Evolutionary conservation across 768 basidiomycete genomes (phyloP).

Genomic region (Tulasnella sp.): DNA sequence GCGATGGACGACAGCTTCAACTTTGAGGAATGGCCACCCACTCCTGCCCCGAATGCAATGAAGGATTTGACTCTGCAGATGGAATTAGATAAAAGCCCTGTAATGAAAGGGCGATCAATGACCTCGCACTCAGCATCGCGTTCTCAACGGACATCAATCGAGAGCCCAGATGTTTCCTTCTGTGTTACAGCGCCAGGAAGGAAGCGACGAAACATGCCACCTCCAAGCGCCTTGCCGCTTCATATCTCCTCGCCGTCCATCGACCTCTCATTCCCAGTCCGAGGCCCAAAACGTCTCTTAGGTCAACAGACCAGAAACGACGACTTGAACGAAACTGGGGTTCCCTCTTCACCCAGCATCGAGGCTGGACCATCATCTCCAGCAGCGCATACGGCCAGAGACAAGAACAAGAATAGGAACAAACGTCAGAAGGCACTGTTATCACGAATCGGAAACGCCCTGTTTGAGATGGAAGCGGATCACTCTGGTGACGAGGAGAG

Average conservation of each 20-base stretch:
- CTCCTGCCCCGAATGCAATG: too few species aligned
- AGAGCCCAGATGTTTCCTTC: too few species aligned
- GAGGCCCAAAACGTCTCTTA: not conserved
- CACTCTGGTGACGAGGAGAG: conserved; percentile 77
- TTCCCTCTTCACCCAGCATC: not conserved
- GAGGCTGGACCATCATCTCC: not conserved
- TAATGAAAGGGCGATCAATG: not conserved
- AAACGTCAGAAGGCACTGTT: conserved; percentile 6
- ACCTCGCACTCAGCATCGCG: too few species aligned
- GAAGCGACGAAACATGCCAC: conserved; percentile 35
- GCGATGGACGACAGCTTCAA: too few species aligned
- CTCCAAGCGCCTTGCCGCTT: not conserved
- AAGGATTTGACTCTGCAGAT: not conserved
- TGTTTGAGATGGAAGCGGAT: conserved; percentile 58
- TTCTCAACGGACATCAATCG: too few species aligned
- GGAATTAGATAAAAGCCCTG: conserved; percentile 3
- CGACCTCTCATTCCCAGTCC: conserved; percentile 9
- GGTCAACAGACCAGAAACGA: not conserved
- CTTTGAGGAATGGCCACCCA: too few species aligned
- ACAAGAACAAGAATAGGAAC: not conserved
- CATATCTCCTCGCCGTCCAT: not conserved
- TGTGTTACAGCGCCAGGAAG: conserved; percentile 59
- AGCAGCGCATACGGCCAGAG: not conserved
- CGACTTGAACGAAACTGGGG: not conserved
- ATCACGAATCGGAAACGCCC: conserved; percentile 18